These are phyloP conservation scores for Candida piceae DNA, from an alignment of 805 yeast genomes.

Conservation along the genomic window DNA sequence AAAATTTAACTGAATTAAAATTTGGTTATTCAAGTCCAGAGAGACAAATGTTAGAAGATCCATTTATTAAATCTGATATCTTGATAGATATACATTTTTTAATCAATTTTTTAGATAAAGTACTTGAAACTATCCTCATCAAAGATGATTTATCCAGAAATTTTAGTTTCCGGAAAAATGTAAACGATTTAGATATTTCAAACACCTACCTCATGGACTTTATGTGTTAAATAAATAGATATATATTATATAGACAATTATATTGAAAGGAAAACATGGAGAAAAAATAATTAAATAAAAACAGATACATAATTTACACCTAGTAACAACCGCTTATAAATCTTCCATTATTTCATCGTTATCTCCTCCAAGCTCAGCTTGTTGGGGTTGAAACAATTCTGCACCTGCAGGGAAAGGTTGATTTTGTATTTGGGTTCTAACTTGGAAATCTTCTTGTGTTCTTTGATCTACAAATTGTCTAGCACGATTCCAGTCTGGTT, in stretches of 20 bases:
- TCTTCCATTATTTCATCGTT: conserved; percentile 42
- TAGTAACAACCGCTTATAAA: conserved; percentile 4
- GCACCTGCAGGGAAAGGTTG: conserved; percentile 4
- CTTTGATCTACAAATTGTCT: not conserved
- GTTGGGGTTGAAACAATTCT: conserved; percentile 25
- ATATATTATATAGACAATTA: too few species aligned
- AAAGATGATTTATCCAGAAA: too few species aligned
- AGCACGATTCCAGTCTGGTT: not conserved
- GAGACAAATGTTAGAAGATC: conserved; percentile 16
- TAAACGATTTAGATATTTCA: too few species aligned
- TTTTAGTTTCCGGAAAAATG: too few species aligned
- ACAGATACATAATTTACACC: too few species aligned
- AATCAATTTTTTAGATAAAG: conserved; percentile 6
- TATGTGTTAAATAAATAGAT: too few species aligned
- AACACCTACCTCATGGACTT: too few species aligned
- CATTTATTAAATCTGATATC: conserved; percentile 11
- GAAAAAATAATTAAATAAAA: too few species aligned
- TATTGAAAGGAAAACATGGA: too few species aligned
- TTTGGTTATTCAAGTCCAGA: conserved; percentile 17
- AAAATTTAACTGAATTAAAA: conserved; percentile 12
- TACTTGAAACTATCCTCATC: not conserved
- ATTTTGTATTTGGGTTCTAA: not conserved
- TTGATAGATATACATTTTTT: conserved; percentile 9
- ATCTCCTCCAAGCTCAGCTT: conserved; percentile 32
- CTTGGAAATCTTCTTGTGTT: not conserved